Conservation (phyloP, 2,329 filamentous ascomycete species). For the Coccinonectria pachysandricola region DNA sequence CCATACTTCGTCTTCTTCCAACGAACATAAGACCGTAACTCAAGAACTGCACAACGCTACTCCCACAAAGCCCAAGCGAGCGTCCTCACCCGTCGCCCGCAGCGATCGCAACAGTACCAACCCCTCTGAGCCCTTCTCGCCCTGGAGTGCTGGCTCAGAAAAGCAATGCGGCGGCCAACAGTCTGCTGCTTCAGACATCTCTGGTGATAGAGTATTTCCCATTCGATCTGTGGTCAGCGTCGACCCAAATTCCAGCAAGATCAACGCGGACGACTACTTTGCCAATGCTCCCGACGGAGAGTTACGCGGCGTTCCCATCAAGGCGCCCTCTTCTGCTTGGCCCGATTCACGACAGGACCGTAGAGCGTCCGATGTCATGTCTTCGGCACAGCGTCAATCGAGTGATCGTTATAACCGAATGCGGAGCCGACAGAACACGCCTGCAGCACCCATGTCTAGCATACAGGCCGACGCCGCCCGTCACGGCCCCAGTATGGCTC, state of each 20-base stretch:
- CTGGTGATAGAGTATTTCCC: slow-evolving; percentile 61
- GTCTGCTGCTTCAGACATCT: slow-evolving; percentile 26
- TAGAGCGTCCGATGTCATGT: slow-evolving; percentile 17
- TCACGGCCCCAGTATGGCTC: slow-evolving; percentile 21
- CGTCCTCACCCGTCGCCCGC: slow-evolving; percentile 7
- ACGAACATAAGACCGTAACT: no score
- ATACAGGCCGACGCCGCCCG: slow-evolving; percentile 35
- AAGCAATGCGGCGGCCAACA: slow-evolving; percentile 24
- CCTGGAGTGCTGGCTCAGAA: slow-evolving; percentile 33
- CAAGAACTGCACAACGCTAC: no score
- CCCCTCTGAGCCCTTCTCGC: slow-evolving; percentile 24
- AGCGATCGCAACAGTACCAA: slow-evolving; percentile 12
- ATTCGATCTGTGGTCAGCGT: slow-evolving; percentile 70
- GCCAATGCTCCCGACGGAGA: slow-evolving; percentile 23
- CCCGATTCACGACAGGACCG: slow-evolving; percentile 20
- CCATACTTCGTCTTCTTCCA: slow-evolving; percentile 8
- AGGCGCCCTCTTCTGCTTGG: slow-evolving; percentile 20
- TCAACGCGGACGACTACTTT: slow-evolving; percentile 30
- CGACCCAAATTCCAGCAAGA: slow-evolving; percentile 39
- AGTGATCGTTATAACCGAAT: slow-evolving; percentile 12
- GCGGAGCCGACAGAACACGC: slow-evolving; percentile 23
- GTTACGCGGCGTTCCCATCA: slow-evolving; percentile 19
- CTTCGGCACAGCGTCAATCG: slow-evolving; percentile 12
- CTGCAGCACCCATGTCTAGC: slow-evolving; percentile 31
- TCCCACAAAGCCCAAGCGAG: slow-evolving; percentile 7